Conservation (phyloP, 75 land plant genomes). For the Isoetes taiwanensis region DNA sequence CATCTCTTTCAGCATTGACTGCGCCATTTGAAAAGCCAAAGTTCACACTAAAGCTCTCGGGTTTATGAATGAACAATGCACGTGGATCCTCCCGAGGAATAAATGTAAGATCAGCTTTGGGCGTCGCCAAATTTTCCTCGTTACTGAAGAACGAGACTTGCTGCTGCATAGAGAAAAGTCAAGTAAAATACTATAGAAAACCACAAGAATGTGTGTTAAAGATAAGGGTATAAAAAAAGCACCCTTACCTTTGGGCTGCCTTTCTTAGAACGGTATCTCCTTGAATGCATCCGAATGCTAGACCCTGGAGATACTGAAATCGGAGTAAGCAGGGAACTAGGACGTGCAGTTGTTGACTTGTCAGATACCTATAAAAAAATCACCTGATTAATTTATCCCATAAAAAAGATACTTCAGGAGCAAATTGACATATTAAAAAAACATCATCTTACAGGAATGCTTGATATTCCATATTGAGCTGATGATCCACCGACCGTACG, state of each 20-base stretch:
- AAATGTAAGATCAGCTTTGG: conserved; percentile 90
- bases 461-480: conserved; percentile 94
- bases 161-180: no score
- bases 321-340: conserved; percentile 53
- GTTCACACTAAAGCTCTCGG: no score
- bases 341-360: conserved; percentile 50
- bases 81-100: conserved; percentile 93
- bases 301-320: conserved; percentile 63
- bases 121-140: conserved; percentile 63
- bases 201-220: no score
- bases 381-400: no score
- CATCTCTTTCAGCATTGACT: no score
- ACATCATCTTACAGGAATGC: conserved; percentile 58
- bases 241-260: conserved; percentile 57
- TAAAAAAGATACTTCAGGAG: no score
- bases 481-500: conserved; percentile 62
- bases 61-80: conserved; percentile 60
- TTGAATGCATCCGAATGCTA: conserved; percentile 59
- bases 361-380: conserved; percentile 84
- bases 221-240: background rate
- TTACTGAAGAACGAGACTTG: conserved; percentile 86
- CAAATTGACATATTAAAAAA: no score
- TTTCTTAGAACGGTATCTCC: conserved; percentile 62
- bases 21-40: no score
- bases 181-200: no score